Percentiles rank a stretch among this genome's conserved stretches.
phyloP scores from a whole-genome alignment of 805 yeast genomes.

The Lipomyces yamadae region DNA sequence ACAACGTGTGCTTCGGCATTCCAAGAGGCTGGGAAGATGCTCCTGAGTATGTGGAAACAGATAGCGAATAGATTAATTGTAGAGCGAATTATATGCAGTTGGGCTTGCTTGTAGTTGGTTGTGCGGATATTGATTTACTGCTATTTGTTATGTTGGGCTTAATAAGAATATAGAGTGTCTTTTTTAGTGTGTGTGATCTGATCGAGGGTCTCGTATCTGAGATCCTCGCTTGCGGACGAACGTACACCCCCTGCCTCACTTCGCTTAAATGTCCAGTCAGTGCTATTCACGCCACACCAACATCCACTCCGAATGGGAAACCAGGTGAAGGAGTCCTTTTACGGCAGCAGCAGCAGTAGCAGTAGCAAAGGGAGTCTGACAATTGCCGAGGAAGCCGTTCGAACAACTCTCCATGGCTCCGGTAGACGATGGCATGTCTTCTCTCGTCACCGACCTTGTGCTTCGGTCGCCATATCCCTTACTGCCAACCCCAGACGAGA shows the following conservation, averaged over 20 bases:
- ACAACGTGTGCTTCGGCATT: constrained; percentile 42
- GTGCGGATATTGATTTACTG: not conserved
- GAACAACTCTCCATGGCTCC: not conserved
- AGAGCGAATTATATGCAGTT: not conserved
- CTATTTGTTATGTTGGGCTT: not conserved
- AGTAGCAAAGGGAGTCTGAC: not conserved
- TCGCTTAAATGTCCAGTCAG: too few relatives aligned
- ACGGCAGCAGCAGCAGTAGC: not conserved
- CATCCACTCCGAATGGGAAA: too few relatives aligned
- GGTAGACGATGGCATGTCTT: not conserved
- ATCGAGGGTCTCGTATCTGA: not conserved
- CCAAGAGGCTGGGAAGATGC: constrained; percentile 37
- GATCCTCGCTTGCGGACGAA: not conserved
- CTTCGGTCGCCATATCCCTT: constrained; percentile 14
- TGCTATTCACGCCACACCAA: too few relatives aligned
- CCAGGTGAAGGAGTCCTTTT: not conserved
- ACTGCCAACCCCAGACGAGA: constrained; percentile 17
- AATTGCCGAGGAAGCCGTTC: not conserved
- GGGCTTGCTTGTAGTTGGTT: not conserved
- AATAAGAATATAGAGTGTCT: not conserved
- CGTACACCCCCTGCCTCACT: too few relatives aligned
- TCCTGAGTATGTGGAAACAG: constrained; percentile 25
- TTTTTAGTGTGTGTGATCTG: not conserved
- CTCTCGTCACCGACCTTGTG: not conserved
- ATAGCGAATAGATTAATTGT: constrained; percentile 16